Percentiles rank a stretch among this genome's conserved stretches.
Conservation (phyloP, 2,329 filamentous ascomycete genomes). For the Cadophora gregata region DNA sequence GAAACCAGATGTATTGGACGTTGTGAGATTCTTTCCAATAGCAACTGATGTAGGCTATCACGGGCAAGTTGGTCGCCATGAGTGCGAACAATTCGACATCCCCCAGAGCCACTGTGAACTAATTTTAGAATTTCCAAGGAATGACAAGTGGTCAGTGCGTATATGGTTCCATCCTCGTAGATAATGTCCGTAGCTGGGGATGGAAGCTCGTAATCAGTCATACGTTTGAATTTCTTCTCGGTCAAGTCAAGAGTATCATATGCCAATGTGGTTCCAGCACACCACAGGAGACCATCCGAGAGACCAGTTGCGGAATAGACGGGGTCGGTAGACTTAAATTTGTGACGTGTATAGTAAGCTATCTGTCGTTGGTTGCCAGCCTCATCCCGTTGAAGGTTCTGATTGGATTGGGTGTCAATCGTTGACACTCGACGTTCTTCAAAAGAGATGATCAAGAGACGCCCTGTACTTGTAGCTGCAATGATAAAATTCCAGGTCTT, state of each 20-base stretch:
- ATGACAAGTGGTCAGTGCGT: conserved; percentile 57
- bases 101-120: conserved; percentile 30
- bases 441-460: conserved; percentile 61
- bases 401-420: conserved; percentile 3
- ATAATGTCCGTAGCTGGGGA: conserved; percentile 59
- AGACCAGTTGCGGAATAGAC: conserved; percentile 63
- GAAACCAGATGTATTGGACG: conserved; percentile 41
- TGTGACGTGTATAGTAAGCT: conserved; percentile 61
- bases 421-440: conserved; percentile 39
- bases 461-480: conserved; percentile 60
- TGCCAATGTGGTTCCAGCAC: conserved; percentile 58
- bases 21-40: conserved; percentile 23
- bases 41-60: conserved; percentile 39
- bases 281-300: conserved; percentile 61
- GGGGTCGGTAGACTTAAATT: conserved; percentile 52
- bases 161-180: conserved; percentile 55
- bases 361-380: conserved; percentile 43
- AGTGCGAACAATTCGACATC: conserved; percentile 39
- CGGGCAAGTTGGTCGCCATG: conserved; percentile 44
- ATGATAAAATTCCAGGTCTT: conserved; percentile 68
- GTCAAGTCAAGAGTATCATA: conserved; percentile 60
- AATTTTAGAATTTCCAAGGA: conserved; percentile 62
- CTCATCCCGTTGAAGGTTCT: background rate
- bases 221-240: conserved; percentile 57
- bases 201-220: conserved; percentile 55